These are phyloP conservation scores for Globisporangium abappressorium DNA, from an alignment of 352 stramenopile species.

Conservation along the genomic window DNA sequence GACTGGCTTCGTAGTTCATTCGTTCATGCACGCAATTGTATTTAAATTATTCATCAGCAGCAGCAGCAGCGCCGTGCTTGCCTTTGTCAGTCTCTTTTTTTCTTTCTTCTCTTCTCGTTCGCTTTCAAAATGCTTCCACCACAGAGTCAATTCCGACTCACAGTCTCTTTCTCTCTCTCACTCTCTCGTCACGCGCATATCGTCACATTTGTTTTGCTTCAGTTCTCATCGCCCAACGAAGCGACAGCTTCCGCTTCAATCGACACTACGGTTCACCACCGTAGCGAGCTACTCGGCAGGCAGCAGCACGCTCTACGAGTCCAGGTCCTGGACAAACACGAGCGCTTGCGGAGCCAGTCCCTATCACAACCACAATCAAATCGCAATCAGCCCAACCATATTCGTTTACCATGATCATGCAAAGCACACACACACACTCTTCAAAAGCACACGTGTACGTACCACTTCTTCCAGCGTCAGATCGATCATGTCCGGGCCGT, in stretches of 20 bases:
- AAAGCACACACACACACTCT: neutral
- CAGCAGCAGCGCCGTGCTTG: neutral
- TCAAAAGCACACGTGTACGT: conserved; percentile 2
- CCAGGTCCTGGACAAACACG: conserved; percentile 80
- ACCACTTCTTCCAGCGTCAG: conserved; percentile 72
- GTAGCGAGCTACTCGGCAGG: neutral
- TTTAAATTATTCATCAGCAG: conserved; percentile 9
- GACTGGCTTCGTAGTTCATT: neutral
- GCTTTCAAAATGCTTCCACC: conserved; percentile 4
- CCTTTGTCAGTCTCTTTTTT: neutral
- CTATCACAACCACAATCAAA: conserved; percentile 24
- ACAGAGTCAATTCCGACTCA: neutral
- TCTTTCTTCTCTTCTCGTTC: neutral
- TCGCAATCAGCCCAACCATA: neutral
- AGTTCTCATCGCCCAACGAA: neutral
- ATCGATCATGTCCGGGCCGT: conserved; percentile 54
- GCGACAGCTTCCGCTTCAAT: neutral
- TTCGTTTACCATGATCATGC: neutral
- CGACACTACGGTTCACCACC: neutral
- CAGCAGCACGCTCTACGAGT: conserved; percentile 42
- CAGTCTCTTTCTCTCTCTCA: neutral
- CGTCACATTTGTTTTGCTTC: neutral
- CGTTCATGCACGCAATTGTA: conserved; percentile 1
- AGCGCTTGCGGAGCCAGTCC: conserved; percentile 70
- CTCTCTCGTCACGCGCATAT: neutral